Conservation (phyloP, 2,329 filamentous ascomycete genomes). For the Furcasterigmium sp. region DNA sequence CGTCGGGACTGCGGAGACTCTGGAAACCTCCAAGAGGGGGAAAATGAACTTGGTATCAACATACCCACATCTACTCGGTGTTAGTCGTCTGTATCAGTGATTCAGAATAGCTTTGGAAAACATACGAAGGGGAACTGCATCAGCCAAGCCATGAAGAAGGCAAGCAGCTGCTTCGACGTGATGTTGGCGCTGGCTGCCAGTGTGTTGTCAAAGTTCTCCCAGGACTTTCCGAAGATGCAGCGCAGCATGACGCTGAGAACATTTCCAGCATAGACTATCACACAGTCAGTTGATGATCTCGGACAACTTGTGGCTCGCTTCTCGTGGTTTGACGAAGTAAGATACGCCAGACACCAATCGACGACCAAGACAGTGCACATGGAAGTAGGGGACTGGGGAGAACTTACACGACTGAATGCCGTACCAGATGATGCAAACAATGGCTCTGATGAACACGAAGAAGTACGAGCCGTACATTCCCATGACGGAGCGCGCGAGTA, state of each 20-base stretch:
- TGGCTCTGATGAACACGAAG: slow-evolving; percentile 27
- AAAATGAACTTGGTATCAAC: no score
- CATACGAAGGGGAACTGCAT: slow-evolving; percentile 31
- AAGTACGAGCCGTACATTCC: slow-evolving; percentile 37
- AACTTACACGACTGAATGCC: slow-evolving; percentile 16
- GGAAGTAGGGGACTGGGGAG: no score
- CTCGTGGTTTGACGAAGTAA: no score
- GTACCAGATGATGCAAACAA: slow-evolving; percentile 25
- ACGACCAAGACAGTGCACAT: no score
- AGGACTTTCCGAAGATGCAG: slow-evolving; percentile 26
- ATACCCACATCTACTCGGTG: no score
- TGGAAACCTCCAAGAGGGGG: no score
- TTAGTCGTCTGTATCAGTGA: no score
- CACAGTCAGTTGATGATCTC: no score
- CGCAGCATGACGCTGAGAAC: slow-evolving; percentile 18
- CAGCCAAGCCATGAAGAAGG: slow-evolving; percentile 32
- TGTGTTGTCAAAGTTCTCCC: slow-evolving; percentile 23
- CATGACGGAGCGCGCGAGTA: slow-evolving; percentile 30
- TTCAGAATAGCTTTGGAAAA: no score
- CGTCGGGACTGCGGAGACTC: no score
- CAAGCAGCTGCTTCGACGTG: slow-evolving; percentile 25
- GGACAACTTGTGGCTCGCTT: no score
- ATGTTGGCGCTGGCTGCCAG: slow-evolving; percentile 24
- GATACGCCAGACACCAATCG: no score
- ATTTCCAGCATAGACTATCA: slow-evolving; percentile 19